A percentile compares a stretch with the other conserved stretches of the same genome.
These are phyloP conservation scores for Oryza glumipatula DNA, from an alignment of 176 grass and related monocot species.

Conservation along the genomic window DNA sequence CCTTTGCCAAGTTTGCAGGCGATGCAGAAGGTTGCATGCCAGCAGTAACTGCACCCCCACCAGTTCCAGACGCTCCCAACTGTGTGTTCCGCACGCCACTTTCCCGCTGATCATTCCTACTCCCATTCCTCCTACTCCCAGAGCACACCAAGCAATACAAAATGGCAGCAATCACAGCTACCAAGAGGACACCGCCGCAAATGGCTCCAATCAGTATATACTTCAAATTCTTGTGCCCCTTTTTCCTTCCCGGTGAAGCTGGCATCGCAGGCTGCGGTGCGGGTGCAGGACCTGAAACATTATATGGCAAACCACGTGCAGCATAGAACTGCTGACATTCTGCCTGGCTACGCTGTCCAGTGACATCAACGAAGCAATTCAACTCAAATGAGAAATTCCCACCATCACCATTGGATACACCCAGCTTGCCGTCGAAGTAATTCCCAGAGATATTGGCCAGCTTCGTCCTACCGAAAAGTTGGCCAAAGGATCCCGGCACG, in stretches of 20 bases:
- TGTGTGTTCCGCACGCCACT: slow-evolving; percentile 10
- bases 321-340: slow-evolving; percentile 74
- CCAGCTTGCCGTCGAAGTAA: slow-evolving; percentile 75
- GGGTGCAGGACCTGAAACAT: slow-evolving; percentile 20
- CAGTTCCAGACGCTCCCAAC: slow-evolving; percentile 8
- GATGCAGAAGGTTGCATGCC: slow-evolving; percentile 46
- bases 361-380: slow-evolving; percentile 68
- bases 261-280: slow-evolving; percentile 25
- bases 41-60: slow-evolving; percentile 29
- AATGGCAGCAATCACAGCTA: slow-evolving; percentile 44
- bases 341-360: slow-evolving; percentile 53
- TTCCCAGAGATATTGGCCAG: slow-evolving; percentile 72
- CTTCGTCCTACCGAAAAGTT: slow-evolving; percentile 43
- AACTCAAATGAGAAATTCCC: slow-evolving; percentile 49
- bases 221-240: slow-evolving; percentile 58
- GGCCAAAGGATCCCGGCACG: slow-evolving; percentile 54
- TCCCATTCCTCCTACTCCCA: slow-evolving; percentile 28
- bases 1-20: slow-evolving; percentile 48
- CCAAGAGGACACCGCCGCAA: slow-evolving; percentile 56
- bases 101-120: slow-evolving; percentile 40
- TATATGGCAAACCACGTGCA: slow-evolving; percentile 47
- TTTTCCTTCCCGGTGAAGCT: slow-evolving; percentile 37
- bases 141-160: slow-evolving; percentile 51
- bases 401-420: background rate
- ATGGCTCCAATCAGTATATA: slow-evolving; percentile 88